These are phyloP conservation scores for Aureobasidium sp. DNA, from an alignment of 2,329 filamentous ascomycete species.

Conservation along the genomic window DNA sequence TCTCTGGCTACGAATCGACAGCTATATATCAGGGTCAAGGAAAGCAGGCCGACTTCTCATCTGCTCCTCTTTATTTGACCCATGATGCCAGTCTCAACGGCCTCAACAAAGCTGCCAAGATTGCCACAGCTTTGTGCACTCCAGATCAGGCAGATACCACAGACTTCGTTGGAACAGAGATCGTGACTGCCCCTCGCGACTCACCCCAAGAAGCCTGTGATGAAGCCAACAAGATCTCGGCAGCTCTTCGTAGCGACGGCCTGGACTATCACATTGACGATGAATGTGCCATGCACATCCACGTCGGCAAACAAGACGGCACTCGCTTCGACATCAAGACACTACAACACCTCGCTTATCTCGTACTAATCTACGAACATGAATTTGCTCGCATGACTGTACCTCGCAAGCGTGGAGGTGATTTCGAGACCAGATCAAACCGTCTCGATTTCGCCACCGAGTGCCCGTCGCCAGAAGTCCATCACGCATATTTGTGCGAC, in stretches of 20 bases:
- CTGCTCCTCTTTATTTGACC: neutral
- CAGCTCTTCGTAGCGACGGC: neutral
- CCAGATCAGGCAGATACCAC: neutral
- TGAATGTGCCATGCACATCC: conserved; percentile 21
- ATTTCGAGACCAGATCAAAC: conserved; percentile 15
- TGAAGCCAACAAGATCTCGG: neutral
- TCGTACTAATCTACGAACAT: conserved; percentile 20
- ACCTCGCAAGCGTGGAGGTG: conserved; percentile 15
- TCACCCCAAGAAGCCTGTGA: neutral
- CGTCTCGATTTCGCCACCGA: conserved; percentile 14
- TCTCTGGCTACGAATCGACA: neutral
- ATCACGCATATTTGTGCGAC: conserved; percentile 10
- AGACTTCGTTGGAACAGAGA: conserved; percentile 1
- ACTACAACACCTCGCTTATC: conserved; percentile 20
- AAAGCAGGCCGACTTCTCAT: neutral
- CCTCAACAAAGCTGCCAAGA: neutral
- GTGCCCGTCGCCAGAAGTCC: neutral
- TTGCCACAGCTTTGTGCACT: neutral
- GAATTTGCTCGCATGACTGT: conserved; percentile 15
- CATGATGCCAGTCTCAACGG: conserved; percentile 2
- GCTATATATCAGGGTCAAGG: neutral
- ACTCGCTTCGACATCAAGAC: conserved; percentile 15
- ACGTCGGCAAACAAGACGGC: conserved; percentile 19
- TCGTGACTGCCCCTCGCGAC: conserved; percentile 1
- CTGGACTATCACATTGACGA: conserved; percentile 14